Percentiles rank a stretch among this genome's conserved stretches.
Evolutionary conservation across 164 flowering plant species (phyloP).

Genomic region (Magnolia kwangsiensis): DNA sequence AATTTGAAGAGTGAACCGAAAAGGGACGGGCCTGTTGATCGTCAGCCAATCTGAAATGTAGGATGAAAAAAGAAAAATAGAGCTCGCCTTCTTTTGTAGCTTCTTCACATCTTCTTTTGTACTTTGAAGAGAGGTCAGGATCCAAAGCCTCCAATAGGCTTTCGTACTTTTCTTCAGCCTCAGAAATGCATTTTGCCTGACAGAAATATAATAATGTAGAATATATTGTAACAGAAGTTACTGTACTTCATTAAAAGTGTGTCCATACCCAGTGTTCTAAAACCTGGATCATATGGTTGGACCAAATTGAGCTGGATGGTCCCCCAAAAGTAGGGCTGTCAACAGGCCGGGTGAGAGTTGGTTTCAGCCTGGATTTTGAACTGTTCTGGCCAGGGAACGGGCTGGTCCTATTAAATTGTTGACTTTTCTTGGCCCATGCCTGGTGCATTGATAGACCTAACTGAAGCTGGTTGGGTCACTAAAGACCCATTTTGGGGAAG

Average conservation of each 20-base stretch:
- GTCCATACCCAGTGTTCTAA: not conserved
- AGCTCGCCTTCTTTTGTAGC: constrained; percentile 83
- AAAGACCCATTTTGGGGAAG: too few relatives aligned
- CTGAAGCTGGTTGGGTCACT: too few relatives aligned
- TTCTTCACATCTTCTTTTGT: constrained; percentile 83
- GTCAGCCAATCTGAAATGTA: not conserved
- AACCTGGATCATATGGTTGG: not conserved
- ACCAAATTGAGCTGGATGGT: not conserved
- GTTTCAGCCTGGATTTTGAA: too few relatives aligned
- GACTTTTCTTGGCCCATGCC: too few relatives aligned
- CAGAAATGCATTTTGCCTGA: constrained; percentile 71
- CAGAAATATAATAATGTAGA: not conserved
- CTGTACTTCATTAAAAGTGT: not conserved
- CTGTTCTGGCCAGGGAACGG: too few relatives aligned
- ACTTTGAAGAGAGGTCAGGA: constrained; percentile 50
- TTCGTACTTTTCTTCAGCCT: constrained; percentile 77
- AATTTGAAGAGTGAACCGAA: not conserved
- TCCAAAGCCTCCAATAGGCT: constrained; percentile 50
- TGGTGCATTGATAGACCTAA: too few relatives aligned
- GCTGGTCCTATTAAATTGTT: too few relatives aligned
- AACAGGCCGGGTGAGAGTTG: too few relatives aligned
- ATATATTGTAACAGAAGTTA: not conserved
- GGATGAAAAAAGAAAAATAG: not conserved
- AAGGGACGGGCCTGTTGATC: too few relatives aligned
- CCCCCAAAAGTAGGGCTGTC: too few relatives aligned